These are phyloP conservation scores for Herpetomonas tarakana DNA, from an alignment of 208 protist species.

Conservation along the genomic window DNA sequence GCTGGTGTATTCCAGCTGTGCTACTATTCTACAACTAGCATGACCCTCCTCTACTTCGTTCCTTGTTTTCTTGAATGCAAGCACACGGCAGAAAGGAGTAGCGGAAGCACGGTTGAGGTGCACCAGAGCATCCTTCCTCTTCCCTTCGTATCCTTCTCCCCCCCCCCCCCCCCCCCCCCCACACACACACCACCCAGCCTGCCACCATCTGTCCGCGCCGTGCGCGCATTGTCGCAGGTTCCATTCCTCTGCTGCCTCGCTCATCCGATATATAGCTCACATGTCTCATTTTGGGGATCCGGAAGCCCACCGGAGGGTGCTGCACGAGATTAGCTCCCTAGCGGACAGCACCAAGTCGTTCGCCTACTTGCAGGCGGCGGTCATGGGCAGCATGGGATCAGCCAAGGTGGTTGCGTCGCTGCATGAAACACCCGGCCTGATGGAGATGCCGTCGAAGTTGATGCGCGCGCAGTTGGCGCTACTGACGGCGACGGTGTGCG, in stretches of 20 bases:
- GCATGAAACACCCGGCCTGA: neutral
- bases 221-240: too few species aligned
- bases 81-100: neutral
- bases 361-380: neutral
- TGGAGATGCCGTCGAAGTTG: neutral
- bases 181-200: too few species aligned
- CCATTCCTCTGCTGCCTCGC: too few species aligned
- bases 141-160: too few species aligned
- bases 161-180: too few species aligned
- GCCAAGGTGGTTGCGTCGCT: neutral
- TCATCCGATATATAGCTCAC: too few species aligned
- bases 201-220: too few species aligned
- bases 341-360: neutral
- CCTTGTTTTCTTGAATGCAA: slow-evolving; percentile 4
- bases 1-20: too few species aligned
- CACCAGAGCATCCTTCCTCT: too few species aligned
- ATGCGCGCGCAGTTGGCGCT: neutral
- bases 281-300: slow-evolving; percentile 3
- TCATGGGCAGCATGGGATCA: neutral
- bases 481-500: neutral
- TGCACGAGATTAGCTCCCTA: slow-evolving; percentile 1
- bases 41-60: slow-evolving; percentile 7
- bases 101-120: too few species aligned
- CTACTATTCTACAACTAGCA: too few species aligned
- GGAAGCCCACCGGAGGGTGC: slow-evolving; percentile 1